These are phyloP conservation scores for Saccharum spontaneum DNA, from an alignment of 176 grass and related monocot species.

Conservation along the genomic window DNA sequence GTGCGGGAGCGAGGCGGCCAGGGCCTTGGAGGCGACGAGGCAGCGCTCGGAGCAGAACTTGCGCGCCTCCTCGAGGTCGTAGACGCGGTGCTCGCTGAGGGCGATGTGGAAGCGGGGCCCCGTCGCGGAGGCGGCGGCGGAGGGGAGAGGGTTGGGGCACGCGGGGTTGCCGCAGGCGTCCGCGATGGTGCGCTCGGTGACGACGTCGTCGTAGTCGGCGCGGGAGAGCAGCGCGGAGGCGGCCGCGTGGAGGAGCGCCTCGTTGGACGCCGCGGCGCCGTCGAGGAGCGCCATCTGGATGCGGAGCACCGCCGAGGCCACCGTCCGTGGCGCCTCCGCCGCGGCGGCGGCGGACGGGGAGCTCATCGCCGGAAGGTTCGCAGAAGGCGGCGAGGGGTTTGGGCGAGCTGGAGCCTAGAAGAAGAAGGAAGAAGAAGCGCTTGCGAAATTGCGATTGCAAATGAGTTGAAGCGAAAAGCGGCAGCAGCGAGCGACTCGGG, in stretches of 20 bases:
- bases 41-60: constrained; percentile 79
- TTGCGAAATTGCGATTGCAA: not conserved
- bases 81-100: constrained; percentile 88
- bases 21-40: constrained; percentile 59
- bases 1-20: constrained; percentile 32
- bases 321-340: not conserved
- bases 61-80: constrained; percentile 80
- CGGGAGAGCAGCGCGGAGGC: constrained; percentile 50
- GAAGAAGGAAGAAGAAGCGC: not conserved
- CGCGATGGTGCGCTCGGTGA: constrained; percentile 68
- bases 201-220: constrained; percentile 78
- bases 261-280: constrained; percentile 36
- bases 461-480: not conserved
- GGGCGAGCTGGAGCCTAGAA: too few relatives aligned
- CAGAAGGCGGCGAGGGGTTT: not conserved
- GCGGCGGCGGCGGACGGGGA: not conserved
- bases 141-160: constrained; percentile 43
- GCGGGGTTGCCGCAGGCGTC: constrained; percentile 52
- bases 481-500: not conserved
- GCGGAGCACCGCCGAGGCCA: constrained; percentile 39
- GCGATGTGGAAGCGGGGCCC: constrained; percentile 59
- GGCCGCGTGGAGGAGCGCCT: constrained; percentile 49
- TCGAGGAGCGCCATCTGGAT: constrained; percentile 73
- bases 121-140: not conserved
- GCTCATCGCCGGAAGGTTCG: not conserved